These are phyloP conservation scores for Ulmus americana DNA, from an alignment of 331 rosid species.

Conservation along the genomic window DNA sequence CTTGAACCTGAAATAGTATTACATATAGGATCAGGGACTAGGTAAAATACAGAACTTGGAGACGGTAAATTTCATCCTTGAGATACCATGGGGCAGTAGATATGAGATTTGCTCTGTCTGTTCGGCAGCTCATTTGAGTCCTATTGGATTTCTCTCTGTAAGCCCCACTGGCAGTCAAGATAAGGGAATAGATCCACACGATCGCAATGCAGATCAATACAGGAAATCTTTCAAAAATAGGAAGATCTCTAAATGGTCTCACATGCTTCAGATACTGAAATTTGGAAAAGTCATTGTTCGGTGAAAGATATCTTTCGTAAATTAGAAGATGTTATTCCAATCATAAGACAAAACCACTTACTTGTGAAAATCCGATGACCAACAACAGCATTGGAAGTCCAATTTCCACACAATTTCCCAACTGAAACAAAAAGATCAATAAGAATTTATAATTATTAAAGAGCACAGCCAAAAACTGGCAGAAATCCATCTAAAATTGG, in stretches of 20 bases:
- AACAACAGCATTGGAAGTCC: slow-evolving; percentile 83
- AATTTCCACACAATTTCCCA: slow-evolving; percentile 89
- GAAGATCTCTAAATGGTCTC: slow-evolving; percentile 72
- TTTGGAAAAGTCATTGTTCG: slow-evolving; percentile 12
- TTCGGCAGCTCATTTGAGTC: slow-evolving; percentile 78
- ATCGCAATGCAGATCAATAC: slow-evolving; percentile 73
- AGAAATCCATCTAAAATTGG: slow-evolving; percentile 9
- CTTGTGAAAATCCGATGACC: slow-evolving; percentile 81
- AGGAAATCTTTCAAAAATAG: slow-evolving; percentile 84
- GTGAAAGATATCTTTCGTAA: slow-evolving; percentile 4
- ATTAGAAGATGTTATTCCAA: not conserved
- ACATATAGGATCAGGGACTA: slow-evolving; percentile 16
- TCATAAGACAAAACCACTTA: slow-evolving; percentile 36
- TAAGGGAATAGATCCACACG: slow-evolving; percentile 80
- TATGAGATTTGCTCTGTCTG: slow-evolving; percentile 75
- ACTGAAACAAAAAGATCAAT: slow-evolving; percentile 42
- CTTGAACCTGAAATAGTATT: slow-evolving; percentile 60
- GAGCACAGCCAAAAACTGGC: not conserved
- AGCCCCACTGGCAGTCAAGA: slow-evolving; percentile 90
- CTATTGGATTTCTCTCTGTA: slow-evolving; percentile 39
- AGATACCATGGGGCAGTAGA: slow-evolving; percentile 85
- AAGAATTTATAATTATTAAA: slow-evolving; percentile 4
- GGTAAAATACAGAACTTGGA: not conserved
- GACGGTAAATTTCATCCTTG: slow-evolving; percentile 3
- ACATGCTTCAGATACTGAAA: slow-evolving; percentile 92